Base-by-base conservation (phyloP, 306 rosid species). In the Trifolium pratense region DNA sequence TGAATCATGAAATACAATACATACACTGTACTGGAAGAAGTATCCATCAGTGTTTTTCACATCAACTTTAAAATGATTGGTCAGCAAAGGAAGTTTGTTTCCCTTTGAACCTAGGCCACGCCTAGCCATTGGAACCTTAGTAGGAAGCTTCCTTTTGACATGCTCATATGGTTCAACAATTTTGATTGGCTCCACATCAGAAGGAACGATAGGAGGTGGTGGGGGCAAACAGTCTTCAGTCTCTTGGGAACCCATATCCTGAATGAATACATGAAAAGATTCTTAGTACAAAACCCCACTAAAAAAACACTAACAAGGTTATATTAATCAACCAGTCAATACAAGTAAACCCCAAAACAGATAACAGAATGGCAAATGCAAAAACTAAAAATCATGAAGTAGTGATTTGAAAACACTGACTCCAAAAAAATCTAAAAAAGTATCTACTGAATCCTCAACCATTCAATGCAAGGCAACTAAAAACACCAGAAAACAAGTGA, bases 21-120 rank as follows among this genome's bases (percentile, higher is more conserved):
- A 48, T 91, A 94, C 99, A 79, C 96, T 88, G 48, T 94, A 94
- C 59, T 94, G 99, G 79, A 68, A 94, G 83, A 91, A 94, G 6
- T 88, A 59, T 0, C 88, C 96, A 0, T 90, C 88, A 9, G 31
- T 73, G 75, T 79, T 94, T 1, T 73, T 53, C 25, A 88, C 88
- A 36, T 74, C 78, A 0, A 94, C 99, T 86, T 84, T 88, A 69
- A 86, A 94, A 73, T 94, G 99, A 42, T 94, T 94, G 0, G 99
- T 90, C 0, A 91, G 65, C 18, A 94, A 85, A 31, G 80, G 36
- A 36, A 86, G 53, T 52, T 79, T 95, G 21, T 12, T 78, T n/a
- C 99, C 99, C 66, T 85, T 91, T 0, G 89, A 45, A 9, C 86
- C 99, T 7, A 81, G 62, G 13, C 88, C 89, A 0, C 81, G 86